Evolutionary conservation across 1,284 basidiomycete genomes (phyloP), one percentile per base, ranked within the genome.

Genomic region (Lignosus rhinocerotis): DNA sequence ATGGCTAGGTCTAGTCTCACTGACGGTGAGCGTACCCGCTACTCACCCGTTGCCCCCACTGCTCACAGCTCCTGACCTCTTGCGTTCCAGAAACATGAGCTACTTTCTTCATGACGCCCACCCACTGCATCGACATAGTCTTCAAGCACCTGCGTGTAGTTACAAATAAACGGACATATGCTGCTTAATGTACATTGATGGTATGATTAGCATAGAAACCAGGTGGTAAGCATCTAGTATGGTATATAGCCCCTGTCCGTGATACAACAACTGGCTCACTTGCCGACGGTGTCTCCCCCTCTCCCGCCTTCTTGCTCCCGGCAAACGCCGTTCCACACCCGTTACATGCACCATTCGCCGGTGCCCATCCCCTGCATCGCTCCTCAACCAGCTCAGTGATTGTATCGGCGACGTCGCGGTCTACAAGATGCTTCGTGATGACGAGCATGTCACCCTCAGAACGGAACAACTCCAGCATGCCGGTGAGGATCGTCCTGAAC

Each of bases 401-500:
- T 1, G 84, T 83, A 53, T 87, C 84, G 62, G 91, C 96, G 33
- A 96, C 76, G 71, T 98, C 96, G 21, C 88, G 83, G 64, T 92
- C 85, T 41, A 96, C 79, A 25, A 98, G 78, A 60, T 89, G 86
- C 66, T 92, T 93, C 14, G 93, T 92, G 69, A 98, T 94, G 34
- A 81, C 76, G n/a, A 99, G 79, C 79, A 96, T 85, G 66, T 98
- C 96, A 25, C 90, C 89, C 64, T 99, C 95, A 6, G 91, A 86
- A 21, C 90, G 86, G 76, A 98, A 98, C 1, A 94, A 92, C 67
- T 96, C 93, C 63, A 98, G 78, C 94, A 99, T 99, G 32, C 93
- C 91, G 0, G 88, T 90, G 21, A 99, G 78, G 58, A 99, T 94
- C 4, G 86, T 83, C 45, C 94, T 84, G 74, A 98, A 96, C 73